Evolutionary conservation across 2,329 filamentous ascomycete genomes (phyloP).

Genomic region (Xylariales sp.): DNA sequence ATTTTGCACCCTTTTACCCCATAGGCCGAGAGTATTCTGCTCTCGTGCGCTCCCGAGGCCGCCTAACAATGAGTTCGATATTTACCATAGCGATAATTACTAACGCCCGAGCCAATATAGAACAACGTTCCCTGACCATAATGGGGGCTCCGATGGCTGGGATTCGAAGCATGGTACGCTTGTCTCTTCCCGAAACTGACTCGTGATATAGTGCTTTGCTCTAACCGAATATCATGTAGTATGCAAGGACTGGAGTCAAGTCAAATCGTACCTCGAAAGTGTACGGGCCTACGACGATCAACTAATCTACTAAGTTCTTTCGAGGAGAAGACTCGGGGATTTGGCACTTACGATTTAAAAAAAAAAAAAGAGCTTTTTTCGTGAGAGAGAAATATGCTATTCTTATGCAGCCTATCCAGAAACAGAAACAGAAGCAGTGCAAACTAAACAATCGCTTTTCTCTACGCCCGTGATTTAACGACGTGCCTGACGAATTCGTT

Average conservation of each 20-base stretch:
- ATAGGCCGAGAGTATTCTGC: too few relatives aligned
- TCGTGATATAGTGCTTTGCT: neutral
- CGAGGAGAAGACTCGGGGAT: neutral
- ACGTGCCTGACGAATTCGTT: neutral
- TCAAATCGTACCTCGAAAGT: constrained; percentile 57
- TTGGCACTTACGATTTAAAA: neutral
- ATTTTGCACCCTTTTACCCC: neutral
- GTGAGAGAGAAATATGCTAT: too few relatives aligned
- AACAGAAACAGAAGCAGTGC: neutral
- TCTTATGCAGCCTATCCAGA: neutral
- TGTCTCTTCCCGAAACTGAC: too few relatives aligned
- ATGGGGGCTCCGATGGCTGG: constrained; percentile 60
- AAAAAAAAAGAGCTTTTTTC: too few relatives aligned
- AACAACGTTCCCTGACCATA: constrained; percentile 60
- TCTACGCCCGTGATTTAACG: neutral
- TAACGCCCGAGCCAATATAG: neutral
- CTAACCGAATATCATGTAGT: constrained; percentile 45
- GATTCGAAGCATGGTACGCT: constrained; percentile 58
- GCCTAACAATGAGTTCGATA: too few relatives aligned
- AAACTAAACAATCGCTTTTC: neutral
- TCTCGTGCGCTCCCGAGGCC: too few relatives aligned
- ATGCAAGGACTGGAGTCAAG: constrained; percentile 57
- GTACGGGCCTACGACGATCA: constrained; percentile 59
- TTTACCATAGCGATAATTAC: neutral
- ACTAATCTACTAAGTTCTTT: constrained; percentile 53